Base-by-base conservation (phyloP, 2,329 filamentous ascomycete species). In the Talaromyces sp. region DNA sequence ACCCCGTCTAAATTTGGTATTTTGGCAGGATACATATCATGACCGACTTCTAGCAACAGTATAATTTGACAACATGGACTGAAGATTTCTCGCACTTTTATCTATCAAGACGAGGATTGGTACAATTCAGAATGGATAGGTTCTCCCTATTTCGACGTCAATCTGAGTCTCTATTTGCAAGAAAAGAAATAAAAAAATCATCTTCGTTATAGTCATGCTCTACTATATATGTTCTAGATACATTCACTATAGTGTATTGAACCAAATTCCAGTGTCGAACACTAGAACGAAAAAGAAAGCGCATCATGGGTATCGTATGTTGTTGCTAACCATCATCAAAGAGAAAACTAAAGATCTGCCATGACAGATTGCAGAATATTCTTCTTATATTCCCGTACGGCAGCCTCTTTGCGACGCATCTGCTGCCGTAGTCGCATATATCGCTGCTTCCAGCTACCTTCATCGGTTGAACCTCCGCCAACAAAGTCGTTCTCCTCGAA, bases 281-380 rank as follows among this genome's bases (percentile, higher is more conserved):
- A 49, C 45, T 10, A 25, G 27, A 19, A 33, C 22, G 19, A 43
- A 27, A 62, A 39, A 35, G 2, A 61, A 62, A 61, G 39, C 47
- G 47, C 58, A 61, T 33, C 17, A 58, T 59, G 63, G 63, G 62
- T 65, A 65, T 65, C 58, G 63, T 65, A 65, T 49, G 39, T 62
- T 25, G 54, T 62, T 49, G 31, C 43, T 57, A 65, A 49, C 37
- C 49, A 62, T 17, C 39, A 59, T 39, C n/a, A 22, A 59, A 60
- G 3, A 31, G 27, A 35, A 37, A 37, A 39, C 31, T 66, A 79
- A 39, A 78, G 73, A 63, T 79, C 76, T 45, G 75, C 74, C 78
- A 80, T 80, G n/a, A 80, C 78, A 17, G 76, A 78, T 67, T 80
- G 77, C 17, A 80, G 70, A 35, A 80, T 78, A 54, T 74, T 79